phyloP scores from a whole-genome alignment of 2,329 filamentous ascomycete genomes.

The Exophiala oligosperma region DNA sequence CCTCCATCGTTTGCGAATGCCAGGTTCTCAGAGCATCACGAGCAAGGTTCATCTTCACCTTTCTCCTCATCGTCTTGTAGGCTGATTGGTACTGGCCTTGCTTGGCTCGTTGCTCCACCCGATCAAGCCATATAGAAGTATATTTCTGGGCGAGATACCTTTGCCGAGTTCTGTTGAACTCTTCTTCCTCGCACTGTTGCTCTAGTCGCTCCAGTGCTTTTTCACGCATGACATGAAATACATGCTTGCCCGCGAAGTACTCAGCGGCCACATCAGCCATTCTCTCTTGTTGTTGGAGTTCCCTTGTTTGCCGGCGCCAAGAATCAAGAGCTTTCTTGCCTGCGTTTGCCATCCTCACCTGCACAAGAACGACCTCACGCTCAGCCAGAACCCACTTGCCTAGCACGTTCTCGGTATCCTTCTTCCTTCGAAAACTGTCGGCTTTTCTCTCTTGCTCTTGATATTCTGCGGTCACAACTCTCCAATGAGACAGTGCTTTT shows the following conservation, averaged over 20 bases:
- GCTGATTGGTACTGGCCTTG: constrained; percentile 18
- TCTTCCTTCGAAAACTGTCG: constrained; percentile 7
- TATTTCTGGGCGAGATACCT: constrained; percentile 14
- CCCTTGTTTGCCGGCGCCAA: constrained; percentile 13
- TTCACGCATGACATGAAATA: constrained; percentile 12
- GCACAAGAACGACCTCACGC: constrained; percentile 18
- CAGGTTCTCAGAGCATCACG: constrained; percentile 17
- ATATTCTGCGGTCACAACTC: constrained; percentile 6
- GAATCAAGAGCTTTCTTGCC: constrained; percentile 7
- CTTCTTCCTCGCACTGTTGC: constrained; percentile 6
- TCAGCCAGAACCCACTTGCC: constrained; percentile 18
- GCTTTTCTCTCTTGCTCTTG: constrained; percentile 13
- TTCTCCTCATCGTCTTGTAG: constrained; percentile 22
- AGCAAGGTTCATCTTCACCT: constrained; percentile 22
- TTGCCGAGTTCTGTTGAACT: constrained; percentile 3
- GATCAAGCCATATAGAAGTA: constrained; percentile 13
- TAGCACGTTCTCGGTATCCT: constrained; percentile 12
- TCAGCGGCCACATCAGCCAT: constrained; percentile 21
- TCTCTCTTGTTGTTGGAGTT: constrained; percentile 10
- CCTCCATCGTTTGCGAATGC: constrained; percentile 10
- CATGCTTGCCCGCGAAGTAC: constrained; percentile 21
- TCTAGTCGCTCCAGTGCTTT: constrained; percentile 5
- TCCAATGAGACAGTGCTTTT: constrained; percentile 17
- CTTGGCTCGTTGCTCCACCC: constrained; percentile 10
- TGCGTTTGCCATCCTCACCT: constrained; percentile 12